Evolutionary conservation across 331 rosid species (phyloP), one percentile per base, ranked within the genome.

Genomic region (Prunus yedoensis): DNA sequence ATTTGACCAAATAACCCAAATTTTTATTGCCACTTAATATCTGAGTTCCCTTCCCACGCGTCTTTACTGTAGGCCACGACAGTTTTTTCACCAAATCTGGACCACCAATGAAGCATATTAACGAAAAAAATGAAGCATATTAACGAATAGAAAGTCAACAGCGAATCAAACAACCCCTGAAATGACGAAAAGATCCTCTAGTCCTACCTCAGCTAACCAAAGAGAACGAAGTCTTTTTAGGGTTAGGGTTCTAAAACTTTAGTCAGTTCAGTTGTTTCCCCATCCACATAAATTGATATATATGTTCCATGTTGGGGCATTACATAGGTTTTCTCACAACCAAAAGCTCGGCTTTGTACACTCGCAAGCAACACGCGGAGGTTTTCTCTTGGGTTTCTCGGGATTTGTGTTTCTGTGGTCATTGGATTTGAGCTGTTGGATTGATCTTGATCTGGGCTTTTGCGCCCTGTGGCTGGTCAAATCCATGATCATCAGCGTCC

Each of bases 401-500:
- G 78, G 66, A 71, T 77, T 54, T 61, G 74, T 20, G 65, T 60
- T 25, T 25, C 61, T 63, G 57, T 60, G 78, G 58, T 66, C 53
- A 27, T 73, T 63, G 70, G 35, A 32, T 79, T 66, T 56, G 15
- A 18, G 59, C 76, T 25, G 62, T 73, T 54, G 32, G 75, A 71
- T 75, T 66, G 80, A 78, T 56, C 63, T 73, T 81, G 25, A 58
- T 83, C 73, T 79, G 97, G 97, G 95, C 92, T 88, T 81, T 50
- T 75, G 83, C 84, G 97, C 96, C 97, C 93, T 70, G 77, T 77
- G 74, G 47, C 74, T 61, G 68, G 38, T 84, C 83, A 87, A 85
- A 88, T 92, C 97, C 93, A 93, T 93, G 97, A 80, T 93, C 96
- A 28, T 87, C 90, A 77, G 84, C 83, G 77, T 85, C 52, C 84